phyloP scores from a whole-genome alignment of 306 rosid species.

The Fragaria vesca region DNA sequence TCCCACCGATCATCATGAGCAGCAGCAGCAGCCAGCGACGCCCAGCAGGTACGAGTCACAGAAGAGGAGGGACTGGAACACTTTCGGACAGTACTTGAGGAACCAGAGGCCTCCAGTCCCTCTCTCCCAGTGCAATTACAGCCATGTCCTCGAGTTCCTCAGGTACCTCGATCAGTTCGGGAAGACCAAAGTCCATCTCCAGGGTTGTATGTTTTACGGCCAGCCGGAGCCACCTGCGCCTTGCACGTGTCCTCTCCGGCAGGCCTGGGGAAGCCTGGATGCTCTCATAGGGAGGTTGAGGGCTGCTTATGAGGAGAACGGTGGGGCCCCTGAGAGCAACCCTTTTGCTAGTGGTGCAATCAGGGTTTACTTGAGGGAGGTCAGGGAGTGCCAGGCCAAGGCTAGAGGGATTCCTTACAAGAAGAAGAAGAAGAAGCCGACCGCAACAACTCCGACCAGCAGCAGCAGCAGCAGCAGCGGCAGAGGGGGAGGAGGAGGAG shows the following conservation, averaged over 20 bases:
- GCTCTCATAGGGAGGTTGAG: conserved; percentile 91
- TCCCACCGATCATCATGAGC: conserved; percentile 3
- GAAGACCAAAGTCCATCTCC: conserved; percentile 88
- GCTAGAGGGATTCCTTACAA: conserved; percentile 96
- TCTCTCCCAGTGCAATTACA: conserved; percentile 74
- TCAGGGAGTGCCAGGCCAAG: conserved; percentile 85
- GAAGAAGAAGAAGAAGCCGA: conserved; percentile 80
- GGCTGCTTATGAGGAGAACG: conserved; percentile 96
- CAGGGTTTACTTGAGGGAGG: conserved; percentile 81
- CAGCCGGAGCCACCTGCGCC: conserved; percentile 97
- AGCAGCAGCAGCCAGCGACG: conserved; percentile 33
- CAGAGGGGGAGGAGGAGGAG: conserved; percentile 27
- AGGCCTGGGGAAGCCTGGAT: conserved; percentile 98
- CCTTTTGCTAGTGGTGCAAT: conserved; percentile 87
- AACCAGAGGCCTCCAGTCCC: conserved; percentile 85
- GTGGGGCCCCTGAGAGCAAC: conserved; percentile 71
- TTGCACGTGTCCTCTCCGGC: conserved; percentile 84
- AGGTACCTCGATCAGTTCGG: conserved; percentile 92
- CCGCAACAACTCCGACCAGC: background rate
- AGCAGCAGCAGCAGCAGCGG: background rate
- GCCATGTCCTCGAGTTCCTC: conserved; percentile 85
- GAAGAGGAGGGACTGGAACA: conserved; percentile 97
- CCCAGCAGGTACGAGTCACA: conserved; percentile 95
- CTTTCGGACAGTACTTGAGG: conserved; percentile 86
- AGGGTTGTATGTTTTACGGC: conserved; percentile 88